phyloP scores from a whole-genome alignment of 2,329 filamentous ascomycete genomes.

The Geoglossum cookeanum region DNA sequence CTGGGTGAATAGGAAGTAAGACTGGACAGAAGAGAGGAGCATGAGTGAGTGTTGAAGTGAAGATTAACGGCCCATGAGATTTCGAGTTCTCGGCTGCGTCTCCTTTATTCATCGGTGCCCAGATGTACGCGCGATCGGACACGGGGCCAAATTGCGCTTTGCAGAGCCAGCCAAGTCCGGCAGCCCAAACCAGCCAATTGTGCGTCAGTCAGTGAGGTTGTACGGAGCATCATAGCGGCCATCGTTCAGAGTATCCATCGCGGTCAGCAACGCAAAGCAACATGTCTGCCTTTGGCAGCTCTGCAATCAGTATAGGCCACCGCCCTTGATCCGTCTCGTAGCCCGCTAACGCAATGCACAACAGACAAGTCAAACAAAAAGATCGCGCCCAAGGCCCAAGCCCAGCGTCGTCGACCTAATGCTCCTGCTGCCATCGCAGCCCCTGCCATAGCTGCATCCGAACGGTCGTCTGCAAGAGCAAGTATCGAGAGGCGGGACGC shows the following conservation, averaged over 20 bases:
- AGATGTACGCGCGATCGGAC: background rate
- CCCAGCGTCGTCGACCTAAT: slow-evolving; percentile 26
- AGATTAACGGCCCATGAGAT: background rate
- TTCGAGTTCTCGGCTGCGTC: background rate
- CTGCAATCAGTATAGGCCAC: slow-evolving; percentile 28
- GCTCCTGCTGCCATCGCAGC: slow-evolving; percentile 27
- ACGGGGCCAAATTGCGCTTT: background rate
- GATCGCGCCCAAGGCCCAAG: slow-evolving; percentile 53
- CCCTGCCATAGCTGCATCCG: slow-evolving; percentile 11
- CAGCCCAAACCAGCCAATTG: background rate
- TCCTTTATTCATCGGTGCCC: slow-evolving; percentile 1
- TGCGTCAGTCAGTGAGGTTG: background rate
- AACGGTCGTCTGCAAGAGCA: slow-evolving; percentile 20
- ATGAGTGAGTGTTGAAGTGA: background rate
- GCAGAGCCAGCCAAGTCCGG: background rate
- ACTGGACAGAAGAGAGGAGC: background rate
- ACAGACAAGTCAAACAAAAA: slow-evolving; percentile 51
- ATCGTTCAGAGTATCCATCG: background rate
- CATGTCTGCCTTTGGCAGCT: slow-evolving; percentile 32
- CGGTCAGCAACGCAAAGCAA: slow-evolving; percentile 5
- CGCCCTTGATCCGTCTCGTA: slow-evolving; percentile 9
- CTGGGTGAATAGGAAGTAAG: no score
- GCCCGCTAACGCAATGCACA: slow-evolving; percentile 13
- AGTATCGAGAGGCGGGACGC: slow-evolving; percentile 20
- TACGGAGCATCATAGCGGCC: slow-evolving; percentile 3